These are phyloP conservation scores for Vicia sativa DNA, from an alignment of 306 rosid species.

Conservation along the genomic window DNA sequence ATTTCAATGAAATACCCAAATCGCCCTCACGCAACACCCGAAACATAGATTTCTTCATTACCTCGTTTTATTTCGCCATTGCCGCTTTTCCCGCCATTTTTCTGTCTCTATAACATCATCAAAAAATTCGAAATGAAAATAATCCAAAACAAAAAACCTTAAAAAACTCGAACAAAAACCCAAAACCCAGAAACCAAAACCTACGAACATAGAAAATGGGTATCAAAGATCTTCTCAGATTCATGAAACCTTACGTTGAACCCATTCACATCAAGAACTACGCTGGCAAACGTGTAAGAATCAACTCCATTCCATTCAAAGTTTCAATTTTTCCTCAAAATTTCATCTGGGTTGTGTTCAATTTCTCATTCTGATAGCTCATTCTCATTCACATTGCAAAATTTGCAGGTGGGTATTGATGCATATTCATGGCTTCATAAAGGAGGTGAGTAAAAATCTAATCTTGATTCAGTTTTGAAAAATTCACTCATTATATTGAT, in stretches of 20 bases:
- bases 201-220: constrained; percentile 56
- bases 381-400: neutral
- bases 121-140: neutral
- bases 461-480: neutral
- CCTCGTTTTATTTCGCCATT: constrained; percentile 43
- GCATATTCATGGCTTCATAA: constrained; percentile 98
- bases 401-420: constrained; percentile 90
- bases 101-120: constrained; percentile 30
- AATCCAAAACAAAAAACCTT: neutral
- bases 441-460: constrained; percentile 63
- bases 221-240: constrained; percentile 93
- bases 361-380: neutral
- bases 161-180: constrained; percentile 23
- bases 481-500: neutral
- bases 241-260: constrained; percentile 79
- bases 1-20: no score
- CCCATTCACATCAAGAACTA: constrained; percentile 71
- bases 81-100: constrained; percentile 68
- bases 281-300: constrained; percentile 77
- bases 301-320: neutral
- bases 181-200: constrained; percentile 39
- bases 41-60: neutral
- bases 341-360: neutral
- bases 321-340: constrained; percentile 26
- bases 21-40: no score